phyloP scores from a whole-genome alignment of 768 basidiomycete genomes.

The Hortiboletus campestris region DNA sequence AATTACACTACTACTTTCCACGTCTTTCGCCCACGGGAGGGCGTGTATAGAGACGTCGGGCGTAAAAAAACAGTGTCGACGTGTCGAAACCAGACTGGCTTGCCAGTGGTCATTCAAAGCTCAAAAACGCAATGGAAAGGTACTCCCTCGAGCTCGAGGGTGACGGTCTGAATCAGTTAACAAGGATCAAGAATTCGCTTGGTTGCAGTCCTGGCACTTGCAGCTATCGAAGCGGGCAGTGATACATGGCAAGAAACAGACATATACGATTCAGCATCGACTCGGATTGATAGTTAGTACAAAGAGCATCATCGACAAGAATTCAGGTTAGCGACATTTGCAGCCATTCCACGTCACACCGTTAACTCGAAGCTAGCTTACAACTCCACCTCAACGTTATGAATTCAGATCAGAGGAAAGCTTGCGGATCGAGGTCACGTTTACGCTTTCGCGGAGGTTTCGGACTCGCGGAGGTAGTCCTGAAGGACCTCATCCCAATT shows the following conservation, averaged over 20 bases:
- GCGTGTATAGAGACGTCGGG: no score
- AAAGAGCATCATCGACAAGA: neutral
- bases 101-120: no score
- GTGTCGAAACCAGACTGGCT: no score
- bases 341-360: neutral
- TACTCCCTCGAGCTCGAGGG: no score
- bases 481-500: neutral
- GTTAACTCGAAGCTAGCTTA: neutral
- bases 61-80: no score
- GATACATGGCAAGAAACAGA: neutral
- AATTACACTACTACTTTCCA: no score
- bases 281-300: neutral
- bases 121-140: no score
- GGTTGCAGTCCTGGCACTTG: no score
- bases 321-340: neutral
- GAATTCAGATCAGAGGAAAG: neutral
- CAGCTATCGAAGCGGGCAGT: no score
- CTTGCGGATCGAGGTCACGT: neutral
- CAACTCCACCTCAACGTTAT: neutral
- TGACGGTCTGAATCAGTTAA: no score
- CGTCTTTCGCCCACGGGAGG: no score
- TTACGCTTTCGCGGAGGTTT: neutral
- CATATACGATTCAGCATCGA: neutral
- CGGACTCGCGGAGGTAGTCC: neutral
- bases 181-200: no score